Conservation (phyloP, 257 asterid species). For the Rauvolfia tetraphylla region DNA sequence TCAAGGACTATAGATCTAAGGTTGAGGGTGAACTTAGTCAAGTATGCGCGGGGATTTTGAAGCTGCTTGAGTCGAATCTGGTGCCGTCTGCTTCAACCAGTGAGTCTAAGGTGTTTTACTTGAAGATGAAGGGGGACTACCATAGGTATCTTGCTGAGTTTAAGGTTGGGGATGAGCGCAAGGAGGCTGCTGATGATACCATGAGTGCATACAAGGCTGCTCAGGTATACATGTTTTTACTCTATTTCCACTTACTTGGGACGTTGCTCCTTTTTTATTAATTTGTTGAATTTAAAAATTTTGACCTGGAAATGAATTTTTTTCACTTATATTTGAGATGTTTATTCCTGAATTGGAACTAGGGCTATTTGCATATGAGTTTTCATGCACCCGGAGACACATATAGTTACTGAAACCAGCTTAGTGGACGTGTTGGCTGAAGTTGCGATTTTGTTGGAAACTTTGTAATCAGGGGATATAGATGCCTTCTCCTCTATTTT, state of each 20-base stretch:
- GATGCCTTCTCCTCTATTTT: background rate
- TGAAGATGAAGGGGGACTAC: conserved; percentile 53
- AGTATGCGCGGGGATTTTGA: conserved; percentile 41
- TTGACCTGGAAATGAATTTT: background rate
- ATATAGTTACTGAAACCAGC: background rate
- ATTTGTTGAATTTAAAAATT: no score
- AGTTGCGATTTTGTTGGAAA: background rate
- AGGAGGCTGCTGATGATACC: conserved; percentile 48
- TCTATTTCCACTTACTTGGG: background rate
- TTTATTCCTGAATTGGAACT: background rate
- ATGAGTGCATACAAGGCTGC: conserved; percentile 46
- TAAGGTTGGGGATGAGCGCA: conserved; percentile 39
- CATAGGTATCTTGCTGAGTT: conserved; percentile 43
- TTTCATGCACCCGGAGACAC: background rate
- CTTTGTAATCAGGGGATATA: background rate
- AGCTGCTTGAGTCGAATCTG: conserved; percentile 35
- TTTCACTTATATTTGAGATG: background rate
- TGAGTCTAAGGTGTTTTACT: conserved; percentile 46
- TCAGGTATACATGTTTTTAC: conserved; percentile 28
- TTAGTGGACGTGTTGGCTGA: background rate
- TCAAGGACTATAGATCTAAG: conserved; percentile 44
- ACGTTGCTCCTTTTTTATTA: background rate
- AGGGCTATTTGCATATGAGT: background rate
- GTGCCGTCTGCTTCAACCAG: conserved; percentile 38
- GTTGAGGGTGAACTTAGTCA: conserved; percentile 35